These are phyloP conservation scores for Endogone sp. DNA, from an alignment of 192 early-diverging fungal genomes.

Conservation along the genomic window DNA sequence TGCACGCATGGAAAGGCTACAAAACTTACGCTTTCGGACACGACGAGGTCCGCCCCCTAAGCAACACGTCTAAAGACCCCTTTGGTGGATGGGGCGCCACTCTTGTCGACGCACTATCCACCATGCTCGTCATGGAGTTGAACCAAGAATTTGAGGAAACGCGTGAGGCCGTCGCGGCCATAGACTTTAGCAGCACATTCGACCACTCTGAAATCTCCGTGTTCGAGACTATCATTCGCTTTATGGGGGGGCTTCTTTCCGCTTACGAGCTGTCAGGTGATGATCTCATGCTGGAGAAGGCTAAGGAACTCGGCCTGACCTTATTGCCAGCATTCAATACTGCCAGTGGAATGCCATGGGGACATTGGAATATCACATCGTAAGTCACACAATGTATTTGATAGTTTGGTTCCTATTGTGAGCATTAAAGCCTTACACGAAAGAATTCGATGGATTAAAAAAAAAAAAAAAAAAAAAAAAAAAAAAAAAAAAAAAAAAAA, in stretches of 20 bases:
- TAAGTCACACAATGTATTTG: too few relatives aligned
- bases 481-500: too few relatives aligned
- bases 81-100: conserved; percentile 67
- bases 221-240: conserved; percentile 84
- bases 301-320: conserved; percentile 57
- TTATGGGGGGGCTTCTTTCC: conserved; percentile 72
- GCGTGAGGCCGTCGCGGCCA: conserved; percentile 20
- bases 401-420: too few relatives aligned
- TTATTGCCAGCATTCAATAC: conserved; percentile 73
- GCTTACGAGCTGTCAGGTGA: conserved; percentile 78
- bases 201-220: conserved; percentile 44
- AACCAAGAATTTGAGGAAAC: conserved; percentile 62
- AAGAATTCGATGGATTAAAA: too few relatives aligned
- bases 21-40: conserved; percentile 69
- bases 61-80: conserved; percentile 14
- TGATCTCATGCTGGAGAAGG: conserved; percentile 59
- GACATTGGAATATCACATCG: conserved; percentile 45
- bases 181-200: conserved; percentile 46
- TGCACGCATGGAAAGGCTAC: conserved; percentile 77
- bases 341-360: conserved; percentile 57
- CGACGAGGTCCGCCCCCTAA: conserved; percentile 58
- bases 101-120: conserved; percentile 83
- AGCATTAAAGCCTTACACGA: too few relatives aligned
- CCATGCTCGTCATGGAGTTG: conserved; percentile 81
- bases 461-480: too few relatives aligned